A percentile compares a stretch with the other conserved stretches of the same genome.
Evolutionary conservation across 208 protist species (phyloP).

Genomic region (Trypanosoma rangeli): DNA sequence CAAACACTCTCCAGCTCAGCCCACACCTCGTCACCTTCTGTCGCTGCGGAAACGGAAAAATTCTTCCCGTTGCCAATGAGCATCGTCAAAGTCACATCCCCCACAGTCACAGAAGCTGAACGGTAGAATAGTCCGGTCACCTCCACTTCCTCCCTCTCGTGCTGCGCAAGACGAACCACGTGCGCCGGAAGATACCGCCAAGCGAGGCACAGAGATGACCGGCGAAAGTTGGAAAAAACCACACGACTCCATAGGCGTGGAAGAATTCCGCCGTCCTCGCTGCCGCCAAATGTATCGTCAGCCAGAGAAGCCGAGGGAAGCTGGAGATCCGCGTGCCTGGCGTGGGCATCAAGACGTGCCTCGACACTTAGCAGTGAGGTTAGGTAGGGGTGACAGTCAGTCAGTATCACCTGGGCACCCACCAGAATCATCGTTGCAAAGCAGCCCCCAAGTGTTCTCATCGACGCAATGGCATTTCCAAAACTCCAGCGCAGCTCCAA

Average conservation of each 20-base stretch:
- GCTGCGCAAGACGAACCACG: conserved; percentile 9
- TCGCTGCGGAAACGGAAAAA: background rate
- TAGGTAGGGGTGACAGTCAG: conserved; percentile 23
- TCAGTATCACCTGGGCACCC: conserved; percentile 8
- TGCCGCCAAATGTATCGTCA: conserved; percentile 13
- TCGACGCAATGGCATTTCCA: background rate
- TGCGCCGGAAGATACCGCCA: conserved; percentile 20
- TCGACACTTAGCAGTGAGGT: conserved; percentile 4
- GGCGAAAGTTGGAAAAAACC: background rate
- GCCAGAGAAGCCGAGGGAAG: conserved; percentile 7
- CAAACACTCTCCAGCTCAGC: background rate
- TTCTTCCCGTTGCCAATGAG: conserved; percentile 4
- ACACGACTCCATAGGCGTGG: conserved; percentile 7
- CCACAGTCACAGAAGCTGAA: conserved; percentile 5
- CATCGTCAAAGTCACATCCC: conserved; percentile 12
- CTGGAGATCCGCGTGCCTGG: background rate
- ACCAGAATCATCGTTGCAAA: conserved; percentile 16
- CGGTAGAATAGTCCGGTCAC: conserved; percentile 7
- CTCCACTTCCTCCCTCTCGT: background rate
- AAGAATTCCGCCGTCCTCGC: background rate
- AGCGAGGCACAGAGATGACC: conserved; percentile 6
- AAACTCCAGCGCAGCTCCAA: conserved; percentile 13
- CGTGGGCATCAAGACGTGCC: background rate
- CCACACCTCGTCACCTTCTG: conserved; percentile 1
- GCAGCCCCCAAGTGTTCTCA: background rate